phyloP scores from a whole-genome alignment of 306 rosid species.

The Prunus dulcis region DNA sequence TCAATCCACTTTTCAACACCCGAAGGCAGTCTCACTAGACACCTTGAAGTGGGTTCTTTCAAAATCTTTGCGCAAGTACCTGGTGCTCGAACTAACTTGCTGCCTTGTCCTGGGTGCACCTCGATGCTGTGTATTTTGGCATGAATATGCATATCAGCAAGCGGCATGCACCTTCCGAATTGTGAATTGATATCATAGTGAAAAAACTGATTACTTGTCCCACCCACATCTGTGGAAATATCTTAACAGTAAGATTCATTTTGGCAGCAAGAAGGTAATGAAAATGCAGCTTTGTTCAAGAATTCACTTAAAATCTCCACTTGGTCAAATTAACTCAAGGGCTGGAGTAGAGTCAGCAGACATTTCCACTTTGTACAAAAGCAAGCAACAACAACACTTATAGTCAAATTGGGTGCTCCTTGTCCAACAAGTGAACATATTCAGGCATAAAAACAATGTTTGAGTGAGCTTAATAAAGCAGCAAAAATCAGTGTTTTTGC shows the following conservation, averaged over 20 bases:
- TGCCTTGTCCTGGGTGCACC: slow-evolving; percentile 83
- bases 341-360: background rate
- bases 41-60: slow-evolving; percentile 60
- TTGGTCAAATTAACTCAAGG: background rate
- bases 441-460: background rate
- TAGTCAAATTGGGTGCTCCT: background rate
- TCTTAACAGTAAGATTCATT: background rate
- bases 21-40: slow-evolving; percentile 67
- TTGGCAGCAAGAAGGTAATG: background rate
- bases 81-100: slow-evolving; percentile 80
- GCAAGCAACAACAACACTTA: background rate
- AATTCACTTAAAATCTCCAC: background rate
- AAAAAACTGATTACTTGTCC: slow-evolving; percentile 31
- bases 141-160: slow-evolving; percentile 75
- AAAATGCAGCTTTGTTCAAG: background rate
- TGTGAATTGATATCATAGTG: slow-evolving; percentile 69
- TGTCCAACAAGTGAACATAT: background rate
- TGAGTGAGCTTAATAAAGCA: background rate
- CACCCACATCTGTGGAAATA: slow-evolving; percentile 26
- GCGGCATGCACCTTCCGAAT: slow-evolving; percentile 84
- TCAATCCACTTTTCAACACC: slow-evolving; percentile 66
- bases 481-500: background rate
- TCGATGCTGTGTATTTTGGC: slow-evolving; percentile 87
- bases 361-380: background rate
- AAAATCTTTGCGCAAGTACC: slow-evolving; percentile 84